A percentile compares a stretch with the other conserved stretches of the same genome.
These are phyloP conservation scores for Colletotrichum magnum DNA, from an alignment of 2,329 filamentous ascomycete species.

Conservation along the genomic window DNA sequence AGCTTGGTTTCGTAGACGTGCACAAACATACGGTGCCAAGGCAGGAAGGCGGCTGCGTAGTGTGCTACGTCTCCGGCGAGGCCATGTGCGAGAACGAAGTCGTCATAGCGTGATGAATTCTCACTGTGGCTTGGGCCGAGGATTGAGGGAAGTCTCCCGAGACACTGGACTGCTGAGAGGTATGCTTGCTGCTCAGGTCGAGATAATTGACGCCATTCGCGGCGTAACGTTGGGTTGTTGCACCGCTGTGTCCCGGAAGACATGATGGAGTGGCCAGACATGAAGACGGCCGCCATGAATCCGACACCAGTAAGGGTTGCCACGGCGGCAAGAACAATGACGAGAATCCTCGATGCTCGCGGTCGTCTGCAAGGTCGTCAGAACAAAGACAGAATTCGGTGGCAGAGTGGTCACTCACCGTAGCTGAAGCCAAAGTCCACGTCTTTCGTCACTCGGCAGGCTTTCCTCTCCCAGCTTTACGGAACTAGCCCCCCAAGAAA, in stretches of 20 bases:
- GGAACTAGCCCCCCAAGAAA: not conserved
- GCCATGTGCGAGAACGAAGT: slow-evolving; percentile 3
- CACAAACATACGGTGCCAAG: slow-evolving; percentile 50
- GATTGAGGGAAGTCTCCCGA: not conserved
- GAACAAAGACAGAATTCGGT: not conserved
- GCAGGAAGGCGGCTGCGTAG: slow-evolving; percentile 42
- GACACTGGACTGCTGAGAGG: slow-evolving; percentile 7
- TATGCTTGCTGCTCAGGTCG: slow-evolving; percentile 3
- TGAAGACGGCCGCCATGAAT: not conserved
- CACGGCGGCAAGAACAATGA: not conserved
- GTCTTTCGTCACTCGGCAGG: too few relatives aligned
- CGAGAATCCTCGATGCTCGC: not conserved
- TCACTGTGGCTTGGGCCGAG: not conserved
- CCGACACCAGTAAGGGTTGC: not conserved
- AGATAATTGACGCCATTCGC: not conserved
- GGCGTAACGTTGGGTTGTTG: not conserved
- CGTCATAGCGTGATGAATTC: slow-evolving; percentile 1
- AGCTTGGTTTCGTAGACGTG: slow-evolving; percentile 50
- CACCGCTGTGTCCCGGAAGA: not conserved
- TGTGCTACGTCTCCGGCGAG: not conserved
- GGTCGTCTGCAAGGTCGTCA: not conserved
- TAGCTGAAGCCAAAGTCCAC: not conserved
- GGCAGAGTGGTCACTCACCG: not conserved
- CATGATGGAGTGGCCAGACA: not conserved
- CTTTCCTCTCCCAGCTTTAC: not conserved